These are phyloP conservation scores for Wolfiporia cocos DNA, from an alignment of 1,284 basidiomycete genomes.

Conservation along the genomic window DNA sequence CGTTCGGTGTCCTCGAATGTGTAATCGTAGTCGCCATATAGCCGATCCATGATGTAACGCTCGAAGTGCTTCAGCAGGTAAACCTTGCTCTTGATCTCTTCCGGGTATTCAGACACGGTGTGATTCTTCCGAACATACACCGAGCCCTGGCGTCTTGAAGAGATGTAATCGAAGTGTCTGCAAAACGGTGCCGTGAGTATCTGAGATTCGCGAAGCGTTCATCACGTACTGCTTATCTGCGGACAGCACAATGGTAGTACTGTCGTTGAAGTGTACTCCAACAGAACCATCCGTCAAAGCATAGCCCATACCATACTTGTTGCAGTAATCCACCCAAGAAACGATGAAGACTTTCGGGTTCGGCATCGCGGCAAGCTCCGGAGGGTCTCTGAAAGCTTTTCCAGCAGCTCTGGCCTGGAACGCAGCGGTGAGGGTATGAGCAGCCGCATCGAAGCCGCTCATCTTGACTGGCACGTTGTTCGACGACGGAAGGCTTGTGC, in stretches of 20 bases:
- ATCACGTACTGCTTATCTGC: slow-evolving; percentile 72
- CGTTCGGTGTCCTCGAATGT: slow-evolving; percentile 67
- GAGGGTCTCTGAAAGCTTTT: slow-evolving; percentile 58
- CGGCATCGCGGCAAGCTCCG: slow-evolving; percentile 43
- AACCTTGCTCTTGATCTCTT: slow-evolving; percentile 81
- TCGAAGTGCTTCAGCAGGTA: slow-evolving; percentile 92
- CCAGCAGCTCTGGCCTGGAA: slow-evolving; percentile 60
- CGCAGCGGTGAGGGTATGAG: slow-evolving; percentile 61
- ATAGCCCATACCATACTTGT: slow-evolving; percentile 99
- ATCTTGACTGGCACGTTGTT: slow-evolving; percentile 26
- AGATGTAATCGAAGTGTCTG: slow-evolving; percentile 84
- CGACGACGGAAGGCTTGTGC: slow-evolving; percentile 6
- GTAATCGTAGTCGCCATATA: slow-evolving; percentile 80
- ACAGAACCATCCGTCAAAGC: slow-evolving; percentile 92
- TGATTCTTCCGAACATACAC: slow-evolving; percentile 66
- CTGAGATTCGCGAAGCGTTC: not conserved
- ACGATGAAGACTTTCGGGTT: slow-evolving; percentile 88
- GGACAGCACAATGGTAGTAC: slow-evolving; percentile 78
- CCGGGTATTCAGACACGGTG: slow-evolving; percentile 58
- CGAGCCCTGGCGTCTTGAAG: slow-evolving; percentile 54
- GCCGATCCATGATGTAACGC: slow-evolving; percentile 83
- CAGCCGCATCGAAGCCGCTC: slow-evolving; percentile 61
- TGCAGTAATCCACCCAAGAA: slow-evolving; percentile 97
- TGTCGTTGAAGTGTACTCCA: slow-evolving; percentile 96
- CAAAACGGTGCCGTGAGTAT: slow-evolving; percentile 8